Evolutionary conservation across 345 rosid species (phyloP).

Genomic region (Salix viminalis): DNA sequence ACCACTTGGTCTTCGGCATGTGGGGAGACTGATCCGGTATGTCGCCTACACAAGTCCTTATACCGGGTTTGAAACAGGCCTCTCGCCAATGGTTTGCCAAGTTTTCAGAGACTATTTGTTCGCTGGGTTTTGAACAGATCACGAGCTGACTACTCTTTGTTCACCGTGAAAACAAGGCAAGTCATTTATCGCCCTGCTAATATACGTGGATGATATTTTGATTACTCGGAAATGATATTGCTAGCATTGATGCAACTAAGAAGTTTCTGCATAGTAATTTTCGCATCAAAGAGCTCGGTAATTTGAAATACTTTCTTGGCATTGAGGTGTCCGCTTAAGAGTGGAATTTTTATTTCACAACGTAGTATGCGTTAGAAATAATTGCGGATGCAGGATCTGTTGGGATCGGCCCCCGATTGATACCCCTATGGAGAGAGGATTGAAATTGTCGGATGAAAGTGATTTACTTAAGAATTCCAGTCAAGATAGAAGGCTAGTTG

Average conservation of each 20-base stretch:
- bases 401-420: too few species aligned
- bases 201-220: background rate
- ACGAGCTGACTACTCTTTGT: background rate
- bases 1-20: background rate
- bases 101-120: background rate
- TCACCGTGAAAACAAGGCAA: background rate
- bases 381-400: background rate
- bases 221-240: background rate
- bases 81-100: background rate
- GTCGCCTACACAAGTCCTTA: background rate
- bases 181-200: background rate
- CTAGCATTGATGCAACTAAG: background rate
- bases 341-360: background rate
- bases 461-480: background rate
- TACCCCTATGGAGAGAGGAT: background rate
- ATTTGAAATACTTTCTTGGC: background rate
- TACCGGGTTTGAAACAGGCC: background rate
- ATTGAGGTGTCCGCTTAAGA: background rate
- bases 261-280: background rate
- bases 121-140: background rate
- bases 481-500: background rate
- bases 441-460: background rate
- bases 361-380: background rate
- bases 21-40: background rate
- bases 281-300: background rate